A percentile compares a stretch with the other conserved stretches of the same genome.
phyloP scores from a whole-genome alignment of 2,329 filamentous ascomycete genomes.

The Dactylellina drechsleri region DNA sequence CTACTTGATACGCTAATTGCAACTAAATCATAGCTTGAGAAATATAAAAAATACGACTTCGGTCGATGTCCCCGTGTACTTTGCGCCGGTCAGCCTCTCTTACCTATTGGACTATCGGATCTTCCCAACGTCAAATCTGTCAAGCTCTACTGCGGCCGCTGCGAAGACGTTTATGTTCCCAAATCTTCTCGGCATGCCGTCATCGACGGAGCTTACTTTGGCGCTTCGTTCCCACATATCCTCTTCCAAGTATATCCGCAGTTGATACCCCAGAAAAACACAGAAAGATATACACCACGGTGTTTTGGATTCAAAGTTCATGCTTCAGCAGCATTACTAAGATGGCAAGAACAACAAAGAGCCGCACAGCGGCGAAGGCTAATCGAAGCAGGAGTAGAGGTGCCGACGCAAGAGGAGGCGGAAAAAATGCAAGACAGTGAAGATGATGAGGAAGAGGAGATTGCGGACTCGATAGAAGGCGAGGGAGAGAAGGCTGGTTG shows the following conservation, averaged over 20 bases:
- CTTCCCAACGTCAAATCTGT: slow-evolving; percentile 86
- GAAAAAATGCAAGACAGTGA: slow-evolving; percentile 69
- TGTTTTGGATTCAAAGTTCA: slow-evolving; percentile 98
- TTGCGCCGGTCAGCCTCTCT: slow-evolving; percentile 89
- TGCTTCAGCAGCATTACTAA: slow-evolving; percentile 82
- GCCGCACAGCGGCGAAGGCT: slow-evolving; percentile 84
- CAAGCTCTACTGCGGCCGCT: slow-evolving; percentile 95
- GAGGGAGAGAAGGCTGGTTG: slow-evolving; percentile 60
- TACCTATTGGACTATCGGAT: slow-evolving; percentile 94
- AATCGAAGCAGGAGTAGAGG: slow-evolving; percentile 74
- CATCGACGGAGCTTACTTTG: slow-evolving; percentile 98
- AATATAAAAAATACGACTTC: slow-evolving; percentile 98
- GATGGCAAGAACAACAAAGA: slow-evolving; percentile 87
- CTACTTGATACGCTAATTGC: slow-evolving; percentile 11
- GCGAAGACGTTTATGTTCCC: slow-evolving; percentile 98
- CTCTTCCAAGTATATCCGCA: slow-evolving; percentile 97
- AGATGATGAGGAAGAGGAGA: slow-evolving; percentile 72
- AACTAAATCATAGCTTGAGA: slow-evolving; percentile 76
- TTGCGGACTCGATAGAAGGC: slow-evolving; percentile 60
- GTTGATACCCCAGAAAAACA: slow-evolving; percentile 84
- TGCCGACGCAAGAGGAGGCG: slow-evolving; percentile 78
- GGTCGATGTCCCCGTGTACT: slow-evolving; percentile 97
- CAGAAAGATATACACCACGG: slow-evolving; percentile 85
- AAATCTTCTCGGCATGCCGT: slow-evolving; percentile 95
- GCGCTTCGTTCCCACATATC: slow-evolving; percentile 98